Percentiles rank a stretch among this genome's conserved stretches.
phyloP scores from a whole-genome alignment of 2,329 filamentous ascomycete species.

The Cadophora malorum region DNA sequence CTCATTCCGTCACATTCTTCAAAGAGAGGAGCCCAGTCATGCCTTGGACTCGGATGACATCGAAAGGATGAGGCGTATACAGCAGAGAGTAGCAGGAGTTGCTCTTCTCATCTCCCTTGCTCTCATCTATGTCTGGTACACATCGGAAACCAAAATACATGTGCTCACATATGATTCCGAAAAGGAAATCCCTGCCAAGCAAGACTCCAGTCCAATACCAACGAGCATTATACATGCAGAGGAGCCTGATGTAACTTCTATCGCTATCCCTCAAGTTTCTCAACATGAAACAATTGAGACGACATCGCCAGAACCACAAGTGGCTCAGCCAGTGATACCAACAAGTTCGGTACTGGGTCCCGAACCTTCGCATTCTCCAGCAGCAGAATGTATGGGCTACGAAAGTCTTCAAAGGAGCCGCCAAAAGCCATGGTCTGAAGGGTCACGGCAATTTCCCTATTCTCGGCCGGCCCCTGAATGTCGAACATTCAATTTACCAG shows the following conservation, averaged over 20 bases:
- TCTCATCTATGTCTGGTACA: slow-evolving; percentile 24
- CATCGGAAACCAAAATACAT: slow-evolving; percentile 20
- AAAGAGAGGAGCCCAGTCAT: neutral
- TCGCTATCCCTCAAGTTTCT: slow-evolving; percentile 4
- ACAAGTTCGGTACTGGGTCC: neutral
- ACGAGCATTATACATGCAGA: slow-evolving; percentile 11
- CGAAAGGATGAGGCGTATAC: slow-evolving; percentile 18
- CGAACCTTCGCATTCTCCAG: slow-evolving; percentile 16
- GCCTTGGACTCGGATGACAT: neutral
- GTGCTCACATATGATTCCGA: slow-evolving; percentile 19
- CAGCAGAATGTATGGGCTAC: slow-evolving; percentile 35
- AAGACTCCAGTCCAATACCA: neutral
- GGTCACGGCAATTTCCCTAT: slow-evolving; percentile 76
- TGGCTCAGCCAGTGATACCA: neutral
- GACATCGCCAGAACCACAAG: neutral
- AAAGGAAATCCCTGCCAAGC: neutral
- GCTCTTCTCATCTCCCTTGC: slow-evolving; percentile 24
- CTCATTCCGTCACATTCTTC: slow-evolving; percentile 3
- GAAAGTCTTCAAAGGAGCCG: slow-evolving; percentile 34
- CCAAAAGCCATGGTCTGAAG: slow-evolving; percentile 48
- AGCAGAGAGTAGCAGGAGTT: slow-evolving; percentile 25
- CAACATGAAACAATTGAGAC: slow-evolving; percentile 14
- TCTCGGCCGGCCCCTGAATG: slow-evolving; percentile 79
- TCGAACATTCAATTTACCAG: slow-evolving; percentile 78
- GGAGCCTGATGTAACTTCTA: neutral